Evolutionary conservation across 169 alveolate species (phyloP).

Genomic region (Toxoplasma gondii): DNA sequence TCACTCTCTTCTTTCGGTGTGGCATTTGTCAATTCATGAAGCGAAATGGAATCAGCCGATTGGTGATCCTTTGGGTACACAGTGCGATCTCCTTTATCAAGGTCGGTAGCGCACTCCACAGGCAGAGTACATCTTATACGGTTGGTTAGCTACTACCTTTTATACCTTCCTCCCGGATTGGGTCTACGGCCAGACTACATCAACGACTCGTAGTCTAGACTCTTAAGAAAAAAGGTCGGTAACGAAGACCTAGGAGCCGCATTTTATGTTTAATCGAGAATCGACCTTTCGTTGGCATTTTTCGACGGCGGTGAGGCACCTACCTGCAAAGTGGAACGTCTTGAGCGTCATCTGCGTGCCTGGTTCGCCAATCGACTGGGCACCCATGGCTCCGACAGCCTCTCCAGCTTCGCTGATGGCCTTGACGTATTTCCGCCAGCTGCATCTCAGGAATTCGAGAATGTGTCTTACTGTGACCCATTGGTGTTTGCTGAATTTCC

Average conservation of each 20-base stretch:
- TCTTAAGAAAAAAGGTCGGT: neutral
- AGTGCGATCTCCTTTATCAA: too few species aligned
- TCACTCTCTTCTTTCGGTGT: too few species aligned
- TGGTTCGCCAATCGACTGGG: constrained; percentile 99
- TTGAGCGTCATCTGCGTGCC: constrained; percentile 99
- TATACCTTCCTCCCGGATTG: too few species aligned
- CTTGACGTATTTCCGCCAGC: constrained; percentile 92
- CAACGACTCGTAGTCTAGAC: too few species aligned
- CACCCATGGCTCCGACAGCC: constrained; percentile 99
- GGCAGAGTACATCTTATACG: too few species aligned
- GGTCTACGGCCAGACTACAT: too few species aligned
- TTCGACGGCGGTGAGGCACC: neutral
- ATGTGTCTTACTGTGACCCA: constrained; percentile 63
- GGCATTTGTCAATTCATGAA: too few species aligned
- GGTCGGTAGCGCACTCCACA: too few species aligned
- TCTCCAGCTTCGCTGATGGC: constrained; percentile 98
- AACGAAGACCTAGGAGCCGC: neutral
- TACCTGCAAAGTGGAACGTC: constrained; percentile 98
- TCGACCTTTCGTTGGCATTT: neutral
- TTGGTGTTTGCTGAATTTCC: constrained; percentile 59
- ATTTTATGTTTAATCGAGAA: too few species aligned
- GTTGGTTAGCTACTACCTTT: too few species aligned
- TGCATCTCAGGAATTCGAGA: constrained; percentile 66
- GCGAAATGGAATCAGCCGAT: too few species aligned
- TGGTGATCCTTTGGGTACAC: too few species aligned